Base-by-base conservation (phyloP, 2,329 filamentous ascomycete genomes). In the Venturia asperata region DNA sequence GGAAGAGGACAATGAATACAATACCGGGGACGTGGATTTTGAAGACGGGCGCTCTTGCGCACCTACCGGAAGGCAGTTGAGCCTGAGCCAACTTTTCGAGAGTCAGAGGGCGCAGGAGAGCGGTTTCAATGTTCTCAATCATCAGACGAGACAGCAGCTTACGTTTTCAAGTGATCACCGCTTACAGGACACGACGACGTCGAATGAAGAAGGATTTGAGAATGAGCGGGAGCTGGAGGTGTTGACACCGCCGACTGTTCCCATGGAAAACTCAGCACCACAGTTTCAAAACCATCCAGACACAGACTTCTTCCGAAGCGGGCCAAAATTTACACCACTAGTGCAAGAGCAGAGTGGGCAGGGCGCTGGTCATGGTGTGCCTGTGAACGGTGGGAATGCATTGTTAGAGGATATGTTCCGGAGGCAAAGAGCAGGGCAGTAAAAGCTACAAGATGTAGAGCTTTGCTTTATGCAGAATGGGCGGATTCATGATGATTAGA, bases 81-180 rank as follows among this genome's bases (percentile, higher is more conserved):
- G 78, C 19, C 72, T 84, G 10, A 78, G 81, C 65, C 80, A 84
- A 68, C 71, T 84, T 1, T 84, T 85, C 69, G 81, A 81, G 5
- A 80, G 83, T 70, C 81, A 84, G 69, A 77, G 80, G 58, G 77
- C 78, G 37, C 77, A 80, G 62, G 82, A 83, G 68, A 77, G 81
- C 64, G 80, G 71, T 13, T 82, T 79, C 75, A 82, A 78, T 70
- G 75, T 82, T 17, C 77, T 78, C 61, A 76, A 76, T 58, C 81
- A 83, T 70, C 75, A 73, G 62, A 70, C 66, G 24, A 27, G 42
- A 37, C 52, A 58, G 30, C 52, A 21, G 30, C 43, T 58, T 37
- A 58, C 52, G 19, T 37, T 37, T 37, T 15, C 15, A n/a, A 58
- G 81, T 93, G 1, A 90, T 90, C 15, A 87, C 90, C 39, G 39